These are phyloP conservation scores for Gossypium schwendimanii DNA, from an alignment of 441 rosid species.

Conservation along the genomic window DNA sequence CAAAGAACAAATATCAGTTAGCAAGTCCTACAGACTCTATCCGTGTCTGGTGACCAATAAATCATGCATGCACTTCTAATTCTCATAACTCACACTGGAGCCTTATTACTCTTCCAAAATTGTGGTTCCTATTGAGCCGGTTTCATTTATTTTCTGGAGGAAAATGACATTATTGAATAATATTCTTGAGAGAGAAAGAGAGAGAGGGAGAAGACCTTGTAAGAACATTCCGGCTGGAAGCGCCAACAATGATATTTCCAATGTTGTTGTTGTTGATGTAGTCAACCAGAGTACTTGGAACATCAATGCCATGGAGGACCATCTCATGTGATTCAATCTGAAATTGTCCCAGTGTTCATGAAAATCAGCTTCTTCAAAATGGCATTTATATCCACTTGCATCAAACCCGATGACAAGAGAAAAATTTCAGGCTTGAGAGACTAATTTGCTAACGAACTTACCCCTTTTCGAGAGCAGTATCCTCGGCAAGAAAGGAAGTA, in stretches of 20 bases:
- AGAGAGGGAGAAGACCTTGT: conserved; percentile 33
- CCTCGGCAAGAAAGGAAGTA: conserved; percentile 60
- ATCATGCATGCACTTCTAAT: background rate
- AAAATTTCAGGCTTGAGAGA: background rate
- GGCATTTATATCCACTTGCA: background rate
- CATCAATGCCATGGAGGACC: conserved; percentile 38
- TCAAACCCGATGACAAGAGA: background rate
- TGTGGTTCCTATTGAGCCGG: background rate
- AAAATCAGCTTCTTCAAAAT: conserved; percentile 5
- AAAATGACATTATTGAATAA: background rate
- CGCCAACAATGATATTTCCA: conserved; percentile 49
- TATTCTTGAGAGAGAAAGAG: background rate
- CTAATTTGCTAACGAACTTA: conserved; percentile 19
- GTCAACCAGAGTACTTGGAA: conserved; percentile 43
- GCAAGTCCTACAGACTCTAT: background rate
- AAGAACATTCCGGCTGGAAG: conserved; percentile 34
- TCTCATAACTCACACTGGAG: background rate
- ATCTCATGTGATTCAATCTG: conserved; percentile 53
- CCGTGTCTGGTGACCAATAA: background rate
- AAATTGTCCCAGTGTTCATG: conserved; percentile 3
- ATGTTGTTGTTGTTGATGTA: conserved; percentile 30
- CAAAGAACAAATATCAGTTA: background rate
- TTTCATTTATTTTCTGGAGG: background rate
- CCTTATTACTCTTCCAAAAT: background rate
- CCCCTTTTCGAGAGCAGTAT: conserved; percentile 66